phyloP scores from a whole-genome alignment of 768 basidiomycete species.

The Psilocybe cyanescens region DNA sequence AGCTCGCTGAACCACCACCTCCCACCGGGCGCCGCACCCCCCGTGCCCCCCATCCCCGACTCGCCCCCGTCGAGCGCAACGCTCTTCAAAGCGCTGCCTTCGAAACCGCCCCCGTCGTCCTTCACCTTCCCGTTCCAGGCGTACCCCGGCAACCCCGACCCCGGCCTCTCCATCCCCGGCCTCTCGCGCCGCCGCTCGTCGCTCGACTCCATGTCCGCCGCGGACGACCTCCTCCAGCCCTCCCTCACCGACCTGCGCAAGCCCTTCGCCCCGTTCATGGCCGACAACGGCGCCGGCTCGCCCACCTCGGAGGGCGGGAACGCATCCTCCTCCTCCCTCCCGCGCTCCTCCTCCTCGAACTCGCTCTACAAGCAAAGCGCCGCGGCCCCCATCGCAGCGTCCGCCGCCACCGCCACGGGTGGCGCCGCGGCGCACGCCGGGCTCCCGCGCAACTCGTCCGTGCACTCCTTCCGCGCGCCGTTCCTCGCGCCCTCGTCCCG shows the following conservation, averaged over 20 bases:
- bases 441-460: constrained; percentile 44
- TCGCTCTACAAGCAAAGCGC: constrained; percentile 50
- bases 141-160: constrained; percentile 70
- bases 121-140: constrained; percentile 59
- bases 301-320: neutral
- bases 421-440: constrained; percentile 15
- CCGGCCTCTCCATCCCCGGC: constrained; percentile 50
- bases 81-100: constrained; percentile 11
- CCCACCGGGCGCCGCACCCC: neutral
- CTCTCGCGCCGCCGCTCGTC: constrained; percentile 34
- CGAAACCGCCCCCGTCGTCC: constrained; percentile 36
- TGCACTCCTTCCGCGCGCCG: constrained; percentile 64
- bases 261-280: constrained; percentile 58
- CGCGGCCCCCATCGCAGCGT: constrained; percentile 39
- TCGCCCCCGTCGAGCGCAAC: neutral
- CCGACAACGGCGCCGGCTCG: constrained; percentile 17
- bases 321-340: constrained; percentile 21
- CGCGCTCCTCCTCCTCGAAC: constrained; percentile 30
- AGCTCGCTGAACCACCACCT: neutral
- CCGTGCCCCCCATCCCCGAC: constrained; percentile 5
- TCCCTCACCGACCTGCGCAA: constrained; percentile 31
- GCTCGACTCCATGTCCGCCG: constrained; percentile 22
- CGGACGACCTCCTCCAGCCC: constrained; percentile 17
- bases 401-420: constrained; percentile 6
- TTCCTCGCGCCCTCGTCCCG: constrained; percentile 74